Evolutionary conservation across 345 rosid species (phyloP), one percentile per base, ranked within the genome.

Genomic region (Aethionema arabicum): DNA sequence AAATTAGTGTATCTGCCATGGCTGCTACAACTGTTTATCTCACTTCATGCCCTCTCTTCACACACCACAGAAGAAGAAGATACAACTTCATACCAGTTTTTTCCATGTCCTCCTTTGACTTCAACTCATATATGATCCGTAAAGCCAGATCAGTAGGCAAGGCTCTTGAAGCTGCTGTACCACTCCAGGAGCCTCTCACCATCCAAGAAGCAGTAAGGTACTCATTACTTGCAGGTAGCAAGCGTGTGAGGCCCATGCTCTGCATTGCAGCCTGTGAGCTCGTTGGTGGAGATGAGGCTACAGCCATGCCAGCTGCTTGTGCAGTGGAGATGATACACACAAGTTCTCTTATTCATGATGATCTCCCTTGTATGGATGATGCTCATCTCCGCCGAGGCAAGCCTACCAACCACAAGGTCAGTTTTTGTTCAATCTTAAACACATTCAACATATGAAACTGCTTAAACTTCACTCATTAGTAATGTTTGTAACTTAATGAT

Each of bases 321-420:
- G 48, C 61, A 13, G 16, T 56, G 0, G 44, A 56, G 29, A 56
- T 56, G 47, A 56, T 56, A 7, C 61, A 56, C 43, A 56, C 61
- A 2, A 21, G 10, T 15, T 86, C 89, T 0, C 68, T 86, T 37
- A 83, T 86, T 16, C 85, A 78, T 30, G 93, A 86, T 56, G 87
- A 86, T 51, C 81, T 84, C 12, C 87, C 90, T 40, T 82, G 87
- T 16, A 87, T 84, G 90, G 90, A 87, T 58, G 78, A 82, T 72
- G 88, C 80, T 39, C 83, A 82, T 44, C 77, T 84, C 56, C 84
- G 90, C 41, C 84, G 90, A 0, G 86, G 95, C 0, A 84, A 82
- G 50, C 84, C 90, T 13, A 82, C 95, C 7, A 86, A 80, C 52
- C 95, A 86, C 66, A 80, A 68, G 62, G 80, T 80, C 12, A 1